Evolutionary conservation across 345 rosid genomes (phyloP).

Genomic region (Gossypium turneri): DNA sequence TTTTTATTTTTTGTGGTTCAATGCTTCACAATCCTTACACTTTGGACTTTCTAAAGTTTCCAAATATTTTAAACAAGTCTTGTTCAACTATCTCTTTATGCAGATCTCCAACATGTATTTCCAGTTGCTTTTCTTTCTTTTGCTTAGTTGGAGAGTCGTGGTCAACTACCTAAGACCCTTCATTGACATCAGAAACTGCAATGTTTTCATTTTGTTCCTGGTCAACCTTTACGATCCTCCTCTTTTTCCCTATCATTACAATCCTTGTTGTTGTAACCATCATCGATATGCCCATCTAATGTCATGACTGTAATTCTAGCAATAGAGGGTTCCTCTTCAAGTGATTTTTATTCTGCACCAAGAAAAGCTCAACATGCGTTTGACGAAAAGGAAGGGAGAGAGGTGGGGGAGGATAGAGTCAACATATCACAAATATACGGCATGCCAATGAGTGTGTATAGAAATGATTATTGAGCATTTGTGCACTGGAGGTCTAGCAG

Average conservation of each 20-base stretch:
- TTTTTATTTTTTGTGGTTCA: background rate
- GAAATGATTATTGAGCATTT: background rate
- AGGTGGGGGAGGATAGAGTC: background rate
- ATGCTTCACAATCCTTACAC: slow-evolving; percentile 11
- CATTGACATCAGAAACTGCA: slow-evolving; percentile 3
- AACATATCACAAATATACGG: background rate
- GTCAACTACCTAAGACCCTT: background rate
- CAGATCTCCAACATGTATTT: slow-evolving; percentile 18
- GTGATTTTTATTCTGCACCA: background rate
- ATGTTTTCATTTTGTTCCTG: slow-evolving; percentile 4
- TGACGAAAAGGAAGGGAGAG: background rate
- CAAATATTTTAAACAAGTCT: slow-evolving; percentile 17
- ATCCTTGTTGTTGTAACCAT: background rate
- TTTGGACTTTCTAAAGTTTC: slow-evolving; percentile 14
- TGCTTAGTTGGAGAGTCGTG: background rate
- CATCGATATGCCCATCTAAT: background rate
- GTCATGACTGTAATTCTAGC: background rate
- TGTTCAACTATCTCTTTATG: slow-evolving; percentile 12
- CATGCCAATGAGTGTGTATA: background rate
- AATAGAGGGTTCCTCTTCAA: slow-evolving; percentile 9
- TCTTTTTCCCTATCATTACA: background rate
- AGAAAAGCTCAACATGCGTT: background rate
- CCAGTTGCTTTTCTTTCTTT: background rate
- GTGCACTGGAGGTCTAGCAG: background rate
- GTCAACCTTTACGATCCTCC: background rate